A percentile compares a stretch with the other conserved stretches of the same genome.
These are phyloP conservation scores for Hymenoscyphus infarciens DNA, from an alignment of 2,329 filamentous ascomycete genomes.

Conservation along the genomic window DNA sequence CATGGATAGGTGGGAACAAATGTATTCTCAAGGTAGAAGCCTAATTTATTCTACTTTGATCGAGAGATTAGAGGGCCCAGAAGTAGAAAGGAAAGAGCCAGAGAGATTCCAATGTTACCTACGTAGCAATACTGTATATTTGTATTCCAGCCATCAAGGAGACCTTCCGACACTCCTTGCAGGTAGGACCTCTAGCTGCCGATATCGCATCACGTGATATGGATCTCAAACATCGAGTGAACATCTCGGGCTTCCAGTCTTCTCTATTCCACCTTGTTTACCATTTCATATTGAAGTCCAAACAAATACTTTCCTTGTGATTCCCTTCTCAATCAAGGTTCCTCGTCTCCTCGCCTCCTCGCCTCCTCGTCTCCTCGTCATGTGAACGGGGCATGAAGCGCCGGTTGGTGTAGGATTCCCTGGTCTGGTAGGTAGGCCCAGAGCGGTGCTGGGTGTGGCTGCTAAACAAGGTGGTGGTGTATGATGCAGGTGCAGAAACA, in stretches of 20 bases:
- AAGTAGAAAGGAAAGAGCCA: no score
- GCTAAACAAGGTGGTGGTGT: background rate
- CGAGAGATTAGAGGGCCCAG: no score
- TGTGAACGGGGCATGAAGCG: background rate
- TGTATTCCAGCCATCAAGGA: no score
- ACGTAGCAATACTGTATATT: no score
- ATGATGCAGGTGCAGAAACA: slow-evolving; percentile 3
- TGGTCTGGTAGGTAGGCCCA: slow-evolving; percentile 1
- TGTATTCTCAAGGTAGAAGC: no score
- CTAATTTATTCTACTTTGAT: no score
- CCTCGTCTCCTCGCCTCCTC: no score
- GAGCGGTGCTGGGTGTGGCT: background rate
- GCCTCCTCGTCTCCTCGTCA: background rate
- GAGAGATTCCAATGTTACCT: no score
- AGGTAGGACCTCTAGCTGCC: no score
- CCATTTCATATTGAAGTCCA: background rate
- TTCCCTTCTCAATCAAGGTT: background rate
- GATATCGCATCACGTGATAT: background rate
- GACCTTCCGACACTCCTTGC: no score
- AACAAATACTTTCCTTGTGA: background rate
- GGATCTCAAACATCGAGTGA: background rate
- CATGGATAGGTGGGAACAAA: no score
- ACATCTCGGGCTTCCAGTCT: background rate
- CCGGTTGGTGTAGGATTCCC: background rate
- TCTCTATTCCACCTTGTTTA: background rate